Evolutionary conservation across 768 basidiomycete species (phyloP).

Genomic region (Phylloporus sp.): DNA sequence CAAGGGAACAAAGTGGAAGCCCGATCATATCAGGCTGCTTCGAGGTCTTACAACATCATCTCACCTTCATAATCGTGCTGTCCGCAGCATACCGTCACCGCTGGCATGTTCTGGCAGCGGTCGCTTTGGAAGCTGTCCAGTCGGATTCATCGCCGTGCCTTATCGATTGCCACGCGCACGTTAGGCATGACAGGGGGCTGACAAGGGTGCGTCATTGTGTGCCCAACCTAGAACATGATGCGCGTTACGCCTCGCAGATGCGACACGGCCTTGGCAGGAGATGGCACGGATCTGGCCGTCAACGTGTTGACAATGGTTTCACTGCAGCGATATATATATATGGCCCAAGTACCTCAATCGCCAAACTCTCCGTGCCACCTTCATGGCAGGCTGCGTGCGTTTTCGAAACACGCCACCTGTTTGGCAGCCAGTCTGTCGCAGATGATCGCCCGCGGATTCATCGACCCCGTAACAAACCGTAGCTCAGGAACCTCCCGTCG

Average conservation of each 20-base stretch:
- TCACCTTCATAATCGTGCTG: slow-evolving; percentile 12
- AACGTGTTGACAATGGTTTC: slow-evolving; percentile 4
- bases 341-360: background rate
- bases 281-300: background rate
- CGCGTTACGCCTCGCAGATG: background rate
- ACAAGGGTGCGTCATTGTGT: slow-evolving; percentile 11
- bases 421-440: slow-evolving; percentile 6
- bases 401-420: slow-evolving; percentile 15
- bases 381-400: slow-evolving; percentile 6
- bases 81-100: slow-evolving; percentile 9
- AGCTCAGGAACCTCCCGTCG: slow-evolving; percentile 17
- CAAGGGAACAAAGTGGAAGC: slow-evolving; percentile 15
- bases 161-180: slow-evolving; percentile 11
- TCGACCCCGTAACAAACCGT: slow-evolving; percentile 12
- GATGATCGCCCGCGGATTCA: slow-evolving; percentile 22
- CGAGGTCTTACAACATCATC: slow-evolving; percentile 15
- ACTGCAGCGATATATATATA: slow-evolving; percentile 4
- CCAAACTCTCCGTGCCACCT: slow-evolving; percentile 16
- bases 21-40: slow-evolving; percentile 18
- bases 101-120: slow-evolving; percentile 10
- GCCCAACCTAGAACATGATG: background rate
- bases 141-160: slow-evolving; percentile 14
- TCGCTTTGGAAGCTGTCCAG: slow-evolving; percentile 9
- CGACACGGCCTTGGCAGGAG: slow-evolving; percentile 4
- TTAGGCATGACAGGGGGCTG: slow-evolving; percentile 8